Evolutionary conservation across 441 rosid species (phyloP).

Genomic region (Euphorbia schlechtendalii): DNA sequence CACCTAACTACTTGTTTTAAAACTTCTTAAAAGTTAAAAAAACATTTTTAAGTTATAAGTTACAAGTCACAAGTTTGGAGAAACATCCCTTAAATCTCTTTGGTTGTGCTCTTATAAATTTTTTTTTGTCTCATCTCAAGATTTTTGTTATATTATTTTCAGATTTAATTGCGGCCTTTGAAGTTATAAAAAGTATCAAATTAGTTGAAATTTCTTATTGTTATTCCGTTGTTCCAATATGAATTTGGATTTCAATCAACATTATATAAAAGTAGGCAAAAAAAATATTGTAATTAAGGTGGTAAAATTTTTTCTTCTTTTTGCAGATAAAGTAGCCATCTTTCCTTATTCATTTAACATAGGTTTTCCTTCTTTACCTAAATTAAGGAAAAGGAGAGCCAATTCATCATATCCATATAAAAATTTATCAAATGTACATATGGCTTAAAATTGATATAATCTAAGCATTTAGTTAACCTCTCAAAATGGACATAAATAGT

Average conservation of each 20-base stretch:
- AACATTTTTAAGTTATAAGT: too few species aligned
- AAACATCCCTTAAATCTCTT: too few species aligned
- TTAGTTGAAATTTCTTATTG: not conserved
- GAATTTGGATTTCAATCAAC: not conserved
- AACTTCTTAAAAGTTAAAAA: too few species aligned
- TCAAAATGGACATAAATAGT: conserved; percentile 3
- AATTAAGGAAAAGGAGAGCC: not conserved
- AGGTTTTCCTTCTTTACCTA: not conserved
- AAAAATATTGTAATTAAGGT: not conserved
- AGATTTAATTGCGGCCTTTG: too few species aligned
- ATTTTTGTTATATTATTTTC: too few species aligned
- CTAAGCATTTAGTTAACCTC: not conserved
- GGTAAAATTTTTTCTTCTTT: conserved; percentile 1
- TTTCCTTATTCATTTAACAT: not conserved
- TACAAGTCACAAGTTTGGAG: too few species aligned
- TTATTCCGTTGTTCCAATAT: not conserved
- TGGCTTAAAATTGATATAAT: not conserved
- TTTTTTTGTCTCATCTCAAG: too few species aligned
- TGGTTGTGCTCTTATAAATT: too few species aligned
- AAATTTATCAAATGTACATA: not conserved
- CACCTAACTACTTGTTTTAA: too few species aligned
- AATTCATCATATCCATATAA: not conserved
- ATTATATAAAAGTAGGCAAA: not conserved
- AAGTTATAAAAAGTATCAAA: too few species aligned
- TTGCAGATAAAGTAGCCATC: conserved; percentile 6